Evolutionary conservation across 148 eudicot genomes (phyloP).

Genomic region (Chenopodium album): DNA sequence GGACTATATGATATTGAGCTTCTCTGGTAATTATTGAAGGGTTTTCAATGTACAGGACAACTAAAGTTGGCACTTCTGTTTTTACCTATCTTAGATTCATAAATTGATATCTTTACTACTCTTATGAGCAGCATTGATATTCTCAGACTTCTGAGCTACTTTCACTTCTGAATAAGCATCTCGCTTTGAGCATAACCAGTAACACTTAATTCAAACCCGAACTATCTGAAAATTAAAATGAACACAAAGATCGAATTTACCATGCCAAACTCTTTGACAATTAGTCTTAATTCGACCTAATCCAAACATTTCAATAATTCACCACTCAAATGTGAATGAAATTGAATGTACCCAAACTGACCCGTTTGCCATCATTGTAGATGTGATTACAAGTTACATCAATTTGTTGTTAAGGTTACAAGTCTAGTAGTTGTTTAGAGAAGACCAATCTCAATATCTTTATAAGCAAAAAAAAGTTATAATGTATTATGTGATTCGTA

Average conservation of each 20-base stretch:
- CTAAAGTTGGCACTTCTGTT: constrained; percentile 18
- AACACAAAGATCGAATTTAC: neutral
- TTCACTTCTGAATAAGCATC: neutral
- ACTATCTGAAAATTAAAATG: neutral
- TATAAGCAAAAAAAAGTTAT: neutral
- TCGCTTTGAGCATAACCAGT: too few species aligned
- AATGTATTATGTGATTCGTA: neutral
- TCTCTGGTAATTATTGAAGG: constrained; percentile 11
- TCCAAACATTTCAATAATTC: neutral
- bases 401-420: neutral
- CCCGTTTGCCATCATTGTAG: too few species aligned
- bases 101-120: neutral
- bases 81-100: neutral
- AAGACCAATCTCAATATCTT: neutral
- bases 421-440: neutral
- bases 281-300: too few species aligned
- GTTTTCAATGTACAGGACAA: constrained; percentile 28
- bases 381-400: too few species aligned
- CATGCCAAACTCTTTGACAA: neutral
- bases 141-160: neutral
- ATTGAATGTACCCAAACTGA: too few species aligned
- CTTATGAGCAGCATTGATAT: neutral
- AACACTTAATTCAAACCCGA: too few species aligned
- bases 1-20: constrained; percentile 11
- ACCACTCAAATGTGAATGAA: too few species aligned